Evolutionary conservation across 2,329 filamentous ascomycete species (phyloP).

Genomic region (Monilinia polystroma): DNA sequence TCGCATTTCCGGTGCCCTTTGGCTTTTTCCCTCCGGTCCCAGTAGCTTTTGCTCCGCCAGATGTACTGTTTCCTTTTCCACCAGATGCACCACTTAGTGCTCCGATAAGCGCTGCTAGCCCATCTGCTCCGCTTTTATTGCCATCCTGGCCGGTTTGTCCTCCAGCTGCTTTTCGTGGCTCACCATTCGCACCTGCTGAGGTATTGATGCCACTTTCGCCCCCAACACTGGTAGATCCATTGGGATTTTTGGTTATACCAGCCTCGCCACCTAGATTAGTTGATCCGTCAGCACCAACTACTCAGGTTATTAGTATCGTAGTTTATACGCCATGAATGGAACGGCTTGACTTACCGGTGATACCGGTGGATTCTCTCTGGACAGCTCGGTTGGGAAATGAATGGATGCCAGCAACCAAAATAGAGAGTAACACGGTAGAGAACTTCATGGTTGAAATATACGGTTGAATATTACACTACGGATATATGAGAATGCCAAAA

Average conservation of each 20-base stretch:
- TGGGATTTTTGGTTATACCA: conserved; percentile 15
- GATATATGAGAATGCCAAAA: not conserved
- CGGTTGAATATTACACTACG: not conserved
- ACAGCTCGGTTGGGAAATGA: conserved; percentile 10
- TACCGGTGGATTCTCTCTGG: conserved; percentile 12
- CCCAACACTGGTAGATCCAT: conserved; percentile 12
- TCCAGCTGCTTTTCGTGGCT: conserved; percentile 2
- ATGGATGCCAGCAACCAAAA: conserved; percentile 19
- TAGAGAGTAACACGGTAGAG: conserved; percentile 14
- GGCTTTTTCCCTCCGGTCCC: not conserved
- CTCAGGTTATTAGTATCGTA: not conserved
- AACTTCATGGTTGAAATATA: conserved; percentile 11
- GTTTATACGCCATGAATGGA: too few relatives aligned
- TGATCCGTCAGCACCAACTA: conserved; percentile 10
- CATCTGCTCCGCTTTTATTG: conserved; percentile 10
- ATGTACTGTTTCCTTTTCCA: conserved; percentile 5
- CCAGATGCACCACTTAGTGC: conserved; percentile 5
- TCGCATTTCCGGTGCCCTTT: conserved; percentile 5
- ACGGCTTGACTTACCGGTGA: conserved; percentile 9
- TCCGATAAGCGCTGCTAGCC: conserved; percentile 7
- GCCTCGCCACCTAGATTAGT: conserved; percentile 4
- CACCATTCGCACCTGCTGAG: not conserved
- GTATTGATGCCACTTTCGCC: conserved; percentile 15
- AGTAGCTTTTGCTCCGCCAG: conserved; percentile 10
- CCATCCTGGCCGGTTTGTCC: not conserved